Conservation (phyloP, 176 grass and related monocot species). For the Eleusine indica region DNA sequence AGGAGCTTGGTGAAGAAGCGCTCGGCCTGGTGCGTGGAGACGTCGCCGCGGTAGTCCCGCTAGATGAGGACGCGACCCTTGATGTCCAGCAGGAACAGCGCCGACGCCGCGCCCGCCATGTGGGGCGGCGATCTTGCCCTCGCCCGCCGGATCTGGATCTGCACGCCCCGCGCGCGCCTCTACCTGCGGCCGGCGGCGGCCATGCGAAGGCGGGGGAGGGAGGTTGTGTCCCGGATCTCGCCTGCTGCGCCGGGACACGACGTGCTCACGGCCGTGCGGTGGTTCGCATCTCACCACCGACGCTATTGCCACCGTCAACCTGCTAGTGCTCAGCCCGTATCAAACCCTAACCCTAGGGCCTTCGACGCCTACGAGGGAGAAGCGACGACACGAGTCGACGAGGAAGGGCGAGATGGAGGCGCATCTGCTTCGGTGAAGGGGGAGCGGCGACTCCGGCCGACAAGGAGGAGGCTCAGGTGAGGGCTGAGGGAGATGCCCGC, state of each 20-base stretch:
- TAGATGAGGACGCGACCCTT: slow-evolving; percentile 99
- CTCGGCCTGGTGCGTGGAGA: slow-evolving; percentile 92
- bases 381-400: too few species aligned
- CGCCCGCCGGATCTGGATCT: slow-evolving; percentile 60
- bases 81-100: slow-evolving; percentile 97
- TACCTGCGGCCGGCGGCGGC: slow-evolving; percentile 36
- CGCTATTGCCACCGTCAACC: too few species aligned
- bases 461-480: too few species aligned
- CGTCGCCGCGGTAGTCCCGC: slow-evolving; percentile 97
- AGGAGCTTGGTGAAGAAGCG: slow-evolving; percentile 97
- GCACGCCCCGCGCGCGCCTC: background rate
- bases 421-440: too few species aligned
- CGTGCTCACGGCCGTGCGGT: slow-evolving; percentile 35
- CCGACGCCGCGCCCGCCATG: slow-evolving; percentile 95
- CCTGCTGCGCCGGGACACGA: slow-evolving; percentile 13
- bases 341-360: too few species aligned
- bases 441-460: too few species aligned
- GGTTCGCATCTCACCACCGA: background rate
- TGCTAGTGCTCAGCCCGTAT: too few species aligned
- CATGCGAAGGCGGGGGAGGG: background rate
- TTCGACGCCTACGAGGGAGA: too few species aligned
- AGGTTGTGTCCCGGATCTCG: slow-evolving; percentile 26
- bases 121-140: slow-evolving; percentile 43
- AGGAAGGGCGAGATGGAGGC: too few species aligned
- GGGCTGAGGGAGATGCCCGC: too few species aligned